phyloP scores from a whole-genome alignment of 176 grass and related monocot genomes.

The Aegilops umbellulata region DNA sequence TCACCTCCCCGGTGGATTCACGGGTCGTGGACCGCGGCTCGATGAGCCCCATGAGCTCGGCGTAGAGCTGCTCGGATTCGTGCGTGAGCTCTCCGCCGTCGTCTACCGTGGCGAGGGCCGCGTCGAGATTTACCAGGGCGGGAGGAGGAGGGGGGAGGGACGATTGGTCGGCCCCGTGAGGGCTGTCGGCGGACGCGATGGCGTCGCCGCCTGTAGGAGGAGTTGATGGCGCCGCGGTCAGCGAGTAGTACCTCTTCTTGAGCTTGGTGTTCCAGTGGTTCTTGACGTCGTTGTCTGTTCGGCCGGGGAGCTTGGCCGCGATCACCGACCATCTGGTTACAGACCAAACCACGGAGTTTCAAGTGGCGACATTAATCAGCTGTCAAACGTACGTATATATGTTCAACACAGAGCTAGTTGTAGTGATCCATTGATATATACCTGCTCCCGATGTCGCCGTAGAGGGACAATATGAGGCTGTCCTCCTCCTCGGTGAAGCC shows the following conservation, averaged over 20 bases:
- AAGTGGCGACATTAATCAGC: neutral
- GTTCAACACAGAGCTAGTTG: neutral
- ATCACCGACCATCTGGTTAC: conserved; percentile 78
- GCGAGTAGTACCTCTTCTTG: conserved; percentile 62
- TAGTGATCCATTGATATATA: neutral
- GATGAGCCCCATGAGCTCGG: conserved; percentile 47
- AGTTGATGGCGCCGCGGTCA: neutral
- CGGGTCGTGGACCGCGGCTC: neutral
- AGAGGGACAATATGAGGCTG: conserved; percentile 46
- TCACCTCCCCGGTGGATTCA: neutral
- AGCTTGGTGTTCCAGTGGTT: conserved; percentile 97
- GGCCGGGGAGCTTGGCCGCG: conserved; percentile 65
- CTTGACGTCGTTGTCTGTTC: conserved; percentile 91
- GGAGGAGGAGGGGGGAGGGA: neutral
- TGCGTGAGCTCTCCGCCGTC: conserved; percentile 21
- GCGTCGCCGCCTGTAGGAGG: neutral
- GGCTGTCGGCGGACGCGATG: neutral
- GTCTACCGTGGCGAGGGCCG: neutral
- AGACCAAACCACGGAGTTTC: neutral
- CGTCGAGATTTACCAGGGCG: neutral
- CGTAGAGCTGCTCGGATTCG: conserved; percentile 47
- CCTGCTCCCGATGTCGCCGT: conserved; percentile 49
- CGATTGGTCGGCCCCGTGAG: neutral
- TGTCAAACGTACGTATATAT: neutral
- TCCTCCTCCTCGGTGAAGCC: conserved; percentile 53